These are phyloP conservation scores for Rhizopogon vinicolor DNA, from an alignment of 768 basidiomycete genomes.

Conservation along the genomic window DNA sequence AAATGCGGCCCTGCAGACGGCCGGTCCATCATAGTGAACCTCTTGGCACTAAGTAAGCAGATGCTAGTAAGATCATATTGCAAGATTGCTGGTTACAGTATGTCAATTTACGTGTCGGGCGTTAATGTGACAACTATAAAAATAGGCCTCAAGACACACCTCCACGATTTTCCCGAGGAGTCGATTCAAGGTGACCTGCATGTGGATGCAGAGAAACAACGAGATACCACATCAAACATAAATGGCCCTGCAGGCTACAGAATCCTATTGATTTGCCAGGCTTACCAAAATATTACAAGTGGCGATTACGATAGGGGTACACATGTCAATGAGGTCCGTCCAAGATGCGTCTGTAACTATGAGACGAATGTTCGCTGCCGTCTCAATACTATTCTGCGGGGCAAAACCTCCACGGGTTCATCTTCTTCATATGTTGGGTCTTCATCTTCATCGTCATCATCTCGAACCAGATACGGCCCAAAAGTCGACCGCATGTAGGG, in stretches of 20 bases:
- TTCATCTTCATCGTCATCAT: constrained; percentile 7
- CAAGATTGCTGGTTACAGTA: not conserved
- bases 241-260: not conserved
- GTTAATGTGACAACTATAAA: not conserved
- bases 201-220: not conserved
- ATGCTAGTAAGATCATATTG: not conserved
- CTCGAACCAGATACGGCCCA: not conserved
- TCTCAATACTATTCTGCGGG: not conserved
- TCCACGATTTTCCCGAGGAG: not conserved
- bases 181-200: not conserved
- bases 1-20: not conserved
- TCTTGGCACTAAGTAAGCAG: not conserved
- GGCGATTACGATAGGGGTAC: not conserved
- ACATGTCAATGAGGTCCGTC: not conserved
- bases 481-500: not conserved
- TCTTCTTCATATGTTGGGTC: constrained; percentile 6
- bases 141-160: not conserved
- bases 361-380: not conserved
- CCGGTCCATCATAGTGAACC: not conserved
- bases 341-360: not conserved
- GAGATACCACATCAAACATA: not conserved
- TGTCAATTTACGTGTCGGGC: not conserved
- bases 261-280: not conserved
- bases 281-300: not conserved
- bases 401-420: not conserved